Percentiles rank a stretch among this genome's conserved stretches.
phyloP scores from a whole-genome alignment of 2,329 filamentous ascomycete species.

The Calonectria naviculata region DNA sequence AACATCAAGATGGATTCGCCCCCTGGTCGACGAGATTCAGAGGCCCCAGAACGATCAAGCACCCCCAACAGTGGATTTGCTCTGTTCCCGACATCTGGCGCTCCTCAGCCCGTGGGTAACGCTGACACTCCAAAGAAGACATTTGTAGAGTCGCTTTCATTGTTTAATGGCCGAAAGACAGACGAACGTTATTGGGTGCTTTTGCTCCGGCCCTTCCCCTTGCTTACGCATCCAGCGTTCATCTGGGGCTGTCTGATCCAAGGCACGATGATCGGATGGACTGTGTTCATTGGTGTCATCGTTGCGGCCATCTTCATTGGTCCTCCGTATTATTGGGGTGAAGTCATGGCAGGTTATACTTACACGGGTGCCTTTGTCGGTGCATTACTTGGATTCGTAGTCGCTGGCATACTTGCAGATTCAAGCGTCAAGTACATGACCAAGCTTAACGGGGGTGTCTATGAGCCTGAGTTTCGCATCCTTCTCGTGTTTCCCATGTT shows the following conservation, averaged over 20 bases:
- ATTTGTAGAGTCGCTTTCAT: constrained; percentile 69
- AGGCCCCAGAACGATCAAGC: background rate
- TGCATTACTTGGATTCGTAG: constrained; percentile 78
- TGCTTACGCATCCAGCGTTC: constrained; percentile 87
- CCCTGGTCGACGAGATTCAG: constrained; percentile 13
- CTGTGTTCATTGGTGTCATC: constrained; percentile 89
- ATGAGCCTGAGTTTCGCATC: constrained; percentile 92
- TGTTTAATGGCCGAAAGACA: constrained; percentile 86
- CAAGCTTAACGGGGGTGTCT: constrained; percentile 79
- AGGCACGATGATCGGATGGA: constrained; percentile 94
- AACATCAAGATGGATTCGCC: constrained; percentile 24
- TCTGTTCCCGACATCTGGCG: constrained; percentile 44
- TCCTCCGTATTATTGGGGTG: constrained; percentile 83
- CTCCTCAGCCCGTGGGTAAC: constrained; percentile 49
- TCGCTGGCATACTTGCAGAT: constrained; percentile 82
- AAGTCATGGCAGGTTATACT: constrained; percentile 85
- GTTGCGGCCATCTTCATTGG: constrained; percentile 85
- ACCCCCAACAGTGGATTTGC: constrained; percentile 39
- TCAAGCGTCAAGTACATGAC: constrained; percentile 78
- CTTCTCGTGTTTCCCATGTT: constrained; percentile 86
- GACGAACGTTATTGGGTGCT: constrained; percentile 77
- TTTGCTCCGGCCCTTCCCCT: constrained; percentile 79
- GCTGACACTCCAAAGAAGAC: constrained; percentile 62
- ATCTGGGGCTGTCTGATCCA: constrained; percentile 85
- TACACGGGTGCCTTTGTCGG: constrained; percentile 90